phyloP scores from a whole-genome alignment of 768 basidiomycete genomes.

The Trametes elegans region DNA sequence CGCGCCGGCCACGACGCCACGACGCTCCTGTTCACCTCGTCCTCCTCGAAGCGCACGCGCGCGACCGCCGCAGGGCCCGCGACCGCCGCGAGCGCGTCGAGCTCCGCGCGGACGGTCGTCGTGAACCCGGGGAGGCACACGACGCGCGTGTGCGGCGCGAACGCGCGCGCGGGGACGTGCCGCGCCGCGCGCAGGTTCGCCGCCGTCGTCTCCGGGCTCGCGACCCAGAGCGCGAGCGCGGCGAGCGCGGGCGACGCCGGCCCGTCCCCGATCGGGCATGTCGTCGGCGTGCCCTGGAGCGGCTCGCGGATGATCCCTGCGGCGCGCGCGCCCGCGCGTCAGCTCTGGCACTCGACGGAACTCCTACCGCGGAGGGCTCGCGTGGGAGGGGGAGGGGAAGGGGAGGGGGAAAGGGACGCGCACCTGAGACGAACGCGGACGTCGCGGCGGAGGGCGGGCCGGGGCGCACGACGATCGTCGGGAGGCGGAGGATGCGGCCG shows the following conservation, averaged over 20 bases:
- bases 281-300: slow-evolving; percentile 44
- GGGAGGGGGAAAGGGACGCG: neutral
- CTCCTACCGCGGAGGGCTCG: neutral
- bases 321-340: neutral
- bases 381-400: neutral
- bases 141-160: slow-evolving; percentile 44
- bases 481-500: slow-evolving; percentile 57
- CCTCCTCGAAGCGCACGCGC: slow-evolving; percentile 47
- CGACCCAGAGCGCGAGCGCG: slow-evolving; percentile 47
- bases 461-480: slow-evolving; percentile 57
- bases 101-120: slow-evolving; percentile 51
- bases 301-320: slow-evolving; percentile 56
- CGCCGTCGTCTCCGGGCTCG: slow-evolving; percentile 49
- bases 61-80: slow-evolving; percentile 47
- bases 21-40: slow-evolving; percentile 40
- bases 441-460: slow-evolving; percentile 54
- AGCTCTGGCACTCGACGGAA: neutral
- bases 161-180: slow-evolving; percentile 45
- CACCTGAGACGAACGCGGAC: slow-evolving; percentile 56
- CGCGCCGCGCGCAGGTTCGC: slow-evolving; percentile 51
- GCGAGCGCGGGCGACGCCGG: slow-evolving; percentile 42
- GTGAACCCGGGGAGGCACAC: slow-evolving; percentile 62
- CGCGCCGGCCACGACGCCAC: slow-evolving; percentile 48
- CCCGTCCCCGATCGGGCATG: slow-evolving; percentile 53
- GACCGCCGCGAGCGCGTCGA: slow-evolving; percentile 50